Evolutionary conservation across 2,329 filamentous ascomycete genomes (phyloP).

Genomic region (Phialophora verrucosa): DNA sequence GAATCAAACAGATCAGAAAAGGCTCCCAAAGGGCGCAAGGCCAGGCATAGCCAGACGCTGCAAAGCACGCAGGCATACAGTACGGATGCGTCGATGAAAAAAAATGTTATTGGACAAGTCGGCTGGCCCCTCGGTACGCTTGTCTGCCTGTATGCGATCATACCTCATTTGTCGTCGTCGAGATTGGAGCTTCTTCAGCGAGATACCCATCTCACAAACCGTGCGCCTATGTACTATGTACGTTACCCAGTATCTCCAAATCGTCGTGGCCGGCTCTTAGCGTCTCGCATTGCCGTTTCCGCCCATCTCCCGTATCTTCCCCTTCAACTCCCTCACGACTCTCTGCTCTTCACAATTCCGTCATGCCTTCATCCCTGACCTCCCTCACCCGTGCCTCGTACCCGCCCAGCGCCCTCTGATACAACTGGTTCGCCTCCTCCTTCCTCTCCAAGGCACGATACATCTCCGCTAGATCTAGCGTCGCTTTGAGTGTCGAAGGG

Average conservation of each 20-base stretch:
- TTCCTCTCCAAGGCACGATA: conserved; percentile 4
- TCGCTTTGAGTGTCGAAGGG: background rate
- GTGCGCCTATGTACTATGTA: background rate
- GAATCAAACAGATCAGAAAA: background rate
- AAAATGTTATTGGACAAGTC: background rate
- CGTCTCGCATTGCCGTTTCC: background rate
- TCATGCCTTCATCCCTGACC: background rate
- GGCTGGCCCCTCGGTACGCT: background rate
- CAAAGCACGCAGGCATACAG: background rate
- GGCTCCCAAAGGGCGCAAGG: background rate
- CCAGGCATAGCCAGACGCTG: background rate
- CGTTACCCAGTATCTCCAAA: background rate
- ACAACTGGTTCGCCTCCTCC: background rate
- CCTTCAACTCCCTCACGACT: conserved; percentile 3
- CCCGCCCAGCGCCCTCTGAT: background rate
- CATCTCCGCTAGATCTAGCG: conserved; percentile 1
- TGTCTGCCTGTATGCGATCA: background rate
- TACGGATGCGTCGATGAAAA: background rate
- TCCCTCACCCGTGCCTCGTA: background rate
- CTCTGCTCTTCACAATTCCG: background rate
- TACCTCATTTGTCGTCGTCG: background rate
- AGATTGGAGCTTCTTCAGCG: background rate
- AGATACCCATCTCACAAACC: background rate
- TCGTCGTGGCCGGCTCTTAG: background rate
- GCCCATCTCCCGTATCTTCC: background rate